These are phyloP conservation scores for Athelia sp. DNA, from an alignment of 1,284 basidiomycete genomes.

Conservation along the genomic window DNA sequence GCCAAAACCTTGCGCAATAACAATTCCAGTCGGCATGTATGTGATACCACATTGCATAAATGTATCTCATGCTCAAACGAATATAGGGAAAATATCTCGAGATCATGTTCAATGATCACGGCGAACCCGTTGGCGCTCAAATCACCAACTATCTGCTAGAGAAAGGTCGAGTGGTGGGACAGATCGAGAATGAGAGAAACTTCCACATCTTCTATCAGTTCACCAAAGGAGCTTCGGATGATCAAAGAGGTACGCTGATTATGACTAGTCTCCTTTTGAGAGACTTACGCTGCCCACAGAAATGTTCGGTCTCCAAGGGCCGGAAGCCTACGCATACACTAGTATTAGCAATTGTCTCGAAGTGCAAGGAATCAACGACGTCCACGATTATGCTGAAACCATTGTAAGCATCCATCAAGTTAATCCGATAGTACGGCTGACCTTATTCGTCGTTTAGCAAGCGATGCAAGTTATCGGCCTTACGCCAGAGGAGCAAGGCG, in stretches of 20 bases:
- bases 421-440: no score
- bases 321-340: conserved; percentile 94
- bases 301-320: conserved; percentile 94
- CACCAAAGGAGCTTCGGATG: conserved; percentile 89
- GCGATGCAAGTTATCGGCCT: conserved; percentile 96
- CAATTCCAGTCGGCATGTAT: conserved; percentile 95
- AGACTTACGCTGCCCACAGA: conserved; percentile 45
- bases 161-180: conserved; percentile 95
- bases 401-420: conserved; percentile 61
- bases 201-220: conserved; percentile 99
- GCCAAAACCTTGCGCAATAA: conserved; percentile 99
- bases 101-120: conserved; percentile 95
- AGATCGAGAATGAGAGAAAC: conserved; percentile 94
- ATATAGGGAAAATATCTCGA: conserved; percentile 95
- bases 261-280: conserved; percentile 1
- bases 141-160: conserved; percentile 99
- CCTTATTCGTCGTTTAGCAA: no score
- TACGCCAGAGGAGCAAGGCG: conserved; percentile 77
- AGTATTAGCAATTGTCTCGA: conserved; percentile 89
- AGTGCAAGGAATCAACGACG: conserved; percentile 90
- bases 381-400: conserved; percentile 84
- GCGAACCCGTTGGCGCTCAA: conserved; percentile 94
- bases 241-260: conserved; percentile 69
- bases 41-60: conserved; percentile 23
- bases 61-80: conserved; percentile 9